A percentile compares a stretch with the other conserved stretches of the same genome.
phyloP scores from a whole-genome alignment of 257 asterid species.

The Solanum peruvianum region DNA sequence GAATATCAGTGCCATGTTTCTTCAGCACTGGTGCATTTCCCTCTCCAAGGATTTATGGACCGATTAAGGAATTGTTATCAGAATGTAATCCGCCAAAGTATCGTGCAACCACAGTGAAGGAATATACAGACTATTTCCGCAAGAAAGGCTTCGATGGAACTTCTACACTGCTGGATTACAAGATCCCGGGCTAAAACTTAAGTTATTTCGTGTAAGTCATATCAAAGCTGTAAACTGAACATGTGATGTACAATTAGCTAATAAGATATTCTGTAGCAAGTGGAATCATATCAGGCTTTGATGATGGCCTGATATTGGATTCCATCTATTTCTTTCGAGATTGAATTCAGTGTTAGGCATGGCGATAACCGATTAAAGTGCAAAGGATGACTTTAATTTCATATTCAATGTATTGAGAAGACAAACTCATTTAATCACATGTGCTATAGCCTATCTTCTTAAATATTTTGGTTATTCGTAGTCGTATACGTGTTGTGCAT shows the following conservation, averaged over 20 bases:
- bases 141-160: constrained; percentile 48
- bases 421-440: neutral
- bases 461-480: neutral
- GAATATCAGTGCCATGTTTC: constrained; percentile 60
- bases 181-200: constrained; percentile 6
- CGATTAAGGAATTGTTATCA: constrained; percentile 42
- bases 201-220: neutral
- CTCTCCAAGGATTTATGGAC: constrained; percentile 30
- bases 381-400: neutral
- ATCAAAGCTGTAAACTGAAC: neutral
- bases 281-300: neutral
- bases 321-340: neutral
- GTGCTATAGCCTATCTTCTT: neutral
- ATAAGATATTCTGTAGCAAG: neutral
- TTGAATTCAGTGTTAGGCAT: neutral
- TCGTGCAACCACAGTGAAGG: constrained; percentile 41
- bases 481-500: neutral
- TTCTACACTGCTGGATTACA: constrained; percentile 36
- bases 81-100: constrained; percentile 48
- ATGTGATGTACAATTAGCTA: neutral
- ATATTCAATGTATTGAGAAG: neutral
- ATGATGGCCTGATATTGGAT: neutral
- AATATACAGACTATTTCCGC: constrained; percentile 13
- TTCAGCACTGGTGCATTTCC: constrained; percentile 30
- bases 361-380: neutral